Base-by-base conservation (phyloP, 1,139 yeast species). In the Pichia sp. region DNA sequence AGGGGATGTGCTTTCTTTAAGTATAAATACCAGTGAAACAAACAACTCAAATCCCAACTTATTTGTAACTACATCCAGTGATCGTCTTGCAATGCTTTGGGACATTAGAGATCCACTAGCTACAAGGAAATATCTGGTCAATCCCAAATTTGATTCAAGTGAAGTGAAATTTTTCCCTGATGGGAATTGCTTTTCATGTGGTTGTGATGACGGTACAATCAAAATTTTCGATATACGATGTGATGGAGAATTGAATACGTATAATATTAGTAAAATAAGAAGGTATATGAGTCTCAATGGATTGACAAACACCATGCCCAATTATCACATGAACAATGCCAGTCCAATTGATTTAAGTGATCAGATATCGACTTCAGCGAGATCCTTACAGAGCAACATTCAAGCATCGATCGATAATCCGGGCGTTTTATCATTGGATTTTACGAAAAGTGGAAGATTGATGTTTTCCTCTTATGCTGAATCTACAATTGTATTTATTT, bases 201-300 rank as follows among this genome's bases (percentile, higher is more conserved):
- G 95, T 1, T 75, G 86, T 38, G 97, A 87, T 55, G 95, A 86
- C 59, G 92, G 94, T 1, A 60, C 72, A 0, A 69, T 85, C n/a
- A 71, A 85, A 45, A 62, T 86, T 44, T 85, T 77, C 61, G 97
- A 90, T 59, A 62, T 85, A 41, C 70, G 97, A 50, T 73, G 90
- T 4, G 95, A 85, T 60, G 78, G 95, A 52, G 81, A 78, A 52
- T 60, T 88, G 39, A 72, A 79, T 5, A 60, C 59, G 16, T 86
- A 79, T 61, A 64, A 73, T 8, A 59, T 80, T 46, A 43, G 46
- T 11, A 39, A 41, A 23, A 47, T 54, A 5, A 38, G 48, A 7
- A 44, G 37, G 27, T 51, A 47, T 32, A 41, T 54, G 29, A 42
- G 39, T 28, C 33, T 29, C 4, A 45, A 45, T 7, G 37, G 41